Base-by-base conservation (phyloP, 768 basidiomycete genomes). In the Amanita phalloides region DNA sequence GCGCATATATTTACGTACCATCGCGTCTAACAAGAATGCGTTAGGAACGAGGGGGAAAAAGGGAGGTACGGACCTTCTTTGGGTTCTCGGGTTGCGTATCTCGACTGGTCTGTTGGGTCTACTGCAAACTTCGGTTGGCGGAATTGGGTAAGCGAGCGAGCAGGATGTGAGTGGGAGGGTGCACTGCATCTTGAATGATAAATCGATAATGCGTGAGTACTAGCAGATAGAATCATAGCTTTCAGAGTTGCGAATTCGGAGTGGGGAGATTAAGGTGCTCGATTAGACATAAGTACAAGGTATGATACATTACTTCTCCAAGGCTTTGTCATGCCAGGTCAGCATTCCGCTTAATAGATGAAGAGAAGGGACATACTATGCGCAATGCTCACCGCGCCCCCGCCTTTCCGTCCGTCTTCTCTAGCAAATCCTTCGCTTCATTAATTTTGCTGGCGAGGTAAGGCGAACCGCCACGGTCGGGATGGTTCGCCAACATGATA, bases 401-500 rank as follows among this genome's bases (percentile, higher is more conserved):
- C 4, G 61, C 65, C 58, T 71, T 78, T 48, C 76, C 76, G 47
- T 85, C 82, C n/a, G 75, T 75, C 64, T 86, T 90, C 32, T 96
- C 93, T 44, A 96, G 66, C 53, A 95, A 57, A 60, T 92, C 95
- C 64, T 96, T 97, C 0, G 95, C 96, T 63, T 99, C 96, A 67
- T 99, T 99, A 56, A 98, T 95, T 76, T 99, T 98, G 61, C 91
- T 93, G 10, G 96, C 94, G 46, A 98, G 71, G 68, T 97, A 99
- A 6, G 96, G 96, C n/a, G 93, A 90, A 28, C 96, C 96, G 32
- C 96, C 96, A 55, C 96, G 78, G 73, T 99, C 96, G 9, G 96
- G 96, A 70, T 99, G 96, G 69, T 99, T 99, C 26, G 92, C 89
- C 47, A 98, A 77, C 96, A 99, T 99, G 58, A 99, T 89, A 35